Base-by-base conservation (phyloP, 2,329 filamentous ascomycete species). In the Aotearoamyces nothofagi region DNA sequence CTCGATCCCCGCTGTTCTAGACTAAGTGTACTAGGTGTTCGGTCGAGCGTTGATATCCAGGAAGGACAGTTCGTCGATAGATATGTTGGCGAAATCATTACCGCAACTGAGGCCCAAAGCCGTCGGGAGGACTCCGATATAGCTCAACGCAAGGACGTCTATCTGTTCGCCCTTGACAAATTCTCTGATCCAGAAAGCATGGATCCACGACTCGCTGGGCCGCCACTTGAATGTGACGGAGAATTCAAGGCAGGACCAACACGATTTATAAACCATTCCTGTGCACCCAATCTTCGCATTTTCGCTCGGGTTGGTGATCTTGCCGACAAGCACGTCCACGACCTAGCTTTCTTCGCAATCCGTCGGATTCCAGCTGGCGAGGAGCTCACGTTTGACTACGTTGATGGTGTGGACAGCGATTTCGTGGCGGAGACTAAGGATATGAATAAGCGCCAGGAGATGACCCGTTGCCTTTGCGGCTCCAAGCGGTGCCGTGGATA, bases 201-300 rank as follows among this genome's bases (percentile, higher is more conserved):
- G 7, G 69, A 76, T 34, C 53, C 57, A n/a, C 56, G 68, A 1
- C 58, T 78, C 0, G 57, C 60, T 3, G 64, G 61, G 0, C 55
- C 63, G 5, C 61, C 70, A 10, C 53, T 78, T 4, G 69, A 74
- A 38, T 64, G 74, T 0, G 72, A 75, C 32, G 82, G 82, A 8
- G 75, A 86, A 47, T 78, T 78, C 48, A 71, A 76, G 58, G 79
- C 80, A 1, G 79, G 79, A 0, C 78, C 79, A 0, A 81, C 78
- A 0, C 67, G 80, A 3, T 90, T 87, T 51, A 78, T 87, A 49
- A 90, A 90, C 42, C 81, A 90, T 49, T 78, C 69, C 2, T 87
- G 81, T 47, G 68, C 80, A 4, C 80, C 81, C 0, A 87, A 86
- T 43, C 64, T 83, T 44, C 63, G 77, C 9, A 81, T 84, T 35